Evolutionary conservation across 208 protist genomes (phyloP).

Genomic region (Acanthamoeba royreba): DNA sequence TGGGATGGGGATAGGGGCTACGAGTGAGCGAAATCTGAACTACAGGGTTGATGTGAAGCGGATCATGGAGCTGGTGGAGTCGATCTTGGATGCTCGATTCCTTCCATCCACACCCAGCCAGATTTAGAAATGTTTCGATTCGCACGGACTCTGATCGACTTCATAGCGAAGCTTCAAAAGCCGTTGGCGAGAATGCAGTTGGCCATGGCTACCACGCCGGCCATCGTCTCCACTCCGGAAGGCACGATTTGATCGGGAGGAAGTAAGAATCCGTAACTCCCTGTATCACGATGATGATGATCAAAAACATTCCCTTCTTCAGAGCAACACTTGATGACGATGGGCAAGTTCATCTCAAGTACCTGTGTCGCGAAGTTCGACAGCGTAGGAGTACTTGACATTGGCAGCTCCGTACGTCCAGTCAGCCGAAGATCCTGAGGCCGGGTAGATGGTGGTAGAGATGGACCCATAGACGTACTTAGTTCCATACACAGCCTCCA

Average conservation of each 20-base stretch:
- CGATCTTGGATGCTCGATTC: not conserved
- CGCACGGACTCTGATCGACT: too few species aligned
- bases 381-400: not conserved
- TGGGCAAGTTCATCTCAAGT: not conserved
- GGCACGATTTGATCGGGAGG: slow-evolving; percentile 46
- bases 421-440: slow-evolving; percentile 41
- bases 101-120: too few species aligned
- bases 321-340: too few species aligned
- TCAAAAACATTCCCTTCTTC: not conserved
- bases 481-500: not conserved
- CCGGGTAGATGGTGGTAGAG: not conserved
- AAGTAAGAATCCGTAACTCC: slow-evolving; percentile 42
- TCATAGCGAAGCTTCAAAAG: too few species aligned
- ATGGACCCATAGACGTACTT: not conserved
- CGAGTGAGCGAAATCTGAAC: too few species aligned
- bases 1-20: too few species aligned
- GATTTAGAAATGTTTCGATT: too few species aligned
- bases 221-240: slow-evolving; percentile 40
- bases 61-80: not conserved
- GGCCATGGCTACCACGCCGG: not conserved
- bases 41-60: not conserved
- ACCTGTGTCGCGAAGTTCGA: slow-evolving; percentile 54
- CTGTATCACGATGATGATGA: not conserved
- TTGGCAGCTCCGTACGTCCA: slow-evolving; percentile 46
- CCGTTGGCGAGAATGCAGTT: not conserved